Evolutionary conservation across 441 rosid genomes (phyloP).

Genomic region (Pelargonium australe): DNA sequence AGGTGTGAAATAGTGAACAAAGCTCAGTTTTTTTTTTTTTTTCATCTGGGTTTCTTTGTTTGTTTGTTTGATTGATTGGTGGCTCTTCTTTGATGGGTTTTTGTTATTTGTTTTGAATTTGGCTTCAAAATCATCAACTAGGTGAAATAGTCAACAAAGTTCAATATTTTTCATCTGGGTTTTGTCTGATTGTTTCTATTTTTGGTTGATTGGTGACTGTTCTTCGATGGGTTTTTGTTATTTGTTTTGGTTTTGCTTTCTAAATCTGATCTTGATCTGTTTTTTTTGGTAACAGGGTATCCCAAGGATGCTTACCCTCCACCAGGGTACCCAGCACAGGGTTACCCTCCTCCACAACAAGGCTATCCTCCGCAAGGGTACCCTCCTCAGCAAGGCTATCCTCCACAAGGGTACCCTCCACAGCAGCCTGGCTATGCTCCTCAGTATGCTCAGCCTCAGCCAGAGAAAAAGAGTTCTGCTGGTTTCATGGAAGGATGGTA

Average conservation of each 20-base stretch:
- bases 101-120: conserved; percentile 1
- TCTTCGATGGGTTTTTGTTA: not conserved
- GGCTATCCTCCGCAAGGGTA: conserved; percentile 54
- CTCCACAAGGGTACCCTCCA: conserved; percentile 40
- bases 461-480: conserved; percentile 16
- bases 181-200: too few relatives aligned
- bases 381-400: conserved; percentile 10
- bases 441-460: conserved; percentile 41
- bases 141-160: too few relatives aligned
- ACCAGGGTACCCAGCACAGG: conserved; percentile 49
- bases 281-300: conserved; percentile 33
- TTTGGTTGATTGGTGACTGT: too few relatives aligned
- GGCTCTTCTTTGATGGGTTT: not conserved
- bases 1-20: too few relatives aligned
- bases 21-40: too few relatives aligned
- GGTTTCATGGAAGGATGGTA: conserved; percentile 8
- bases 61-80: too few relatives aligned
- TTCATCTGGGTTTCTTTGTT: too few relatives aligned
- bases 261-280: not conserved
- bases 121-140: not conserved
- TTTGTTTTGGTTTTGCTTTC: conserved; percentile 5
- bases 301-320: conserved; percentile 72
- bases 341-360: conserved; percentile 9
- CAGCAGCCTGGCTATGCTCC: conserved; percentile 37
- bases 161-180: too few relatives aligned